These are phyloP conservation scores for Nemania sp. DNA, from an alignment of 2,329 filamentous ascomycete species.

Conservation along the genomic window DNA sequence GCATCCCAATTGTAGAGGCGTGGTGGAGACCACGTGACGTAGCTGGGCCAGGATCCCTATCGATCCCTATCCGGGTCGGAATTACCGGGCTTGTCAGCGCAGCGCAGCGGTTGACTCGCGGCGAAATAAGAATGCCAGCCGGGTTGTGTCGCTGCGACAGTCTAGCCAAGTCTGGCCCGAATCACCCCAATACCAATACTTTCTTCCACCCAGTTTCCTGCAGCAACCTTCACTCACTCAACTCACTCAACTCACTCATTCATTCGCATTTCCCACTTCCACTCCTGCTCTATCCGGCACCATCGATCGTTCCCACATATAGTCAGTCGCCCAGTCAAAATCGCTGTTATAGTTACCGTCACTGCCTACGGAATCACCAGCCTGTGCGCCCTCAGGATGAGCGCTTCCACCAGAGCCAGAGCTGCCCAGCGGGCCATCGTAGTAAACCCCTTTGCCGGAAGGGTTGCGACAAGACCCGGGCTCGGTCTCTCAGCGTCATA, in stretches of 20 bases:
- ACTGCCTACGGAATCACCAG: too few species aligned
- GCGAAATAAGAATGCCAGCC: constrained; percentile 6
- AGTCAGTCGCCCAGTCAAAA: background rate
- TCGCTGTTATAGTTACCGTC: too few species aligned
- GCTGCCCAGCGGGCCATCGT: constrained; percentile 59
- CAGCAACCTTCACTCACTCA: constrained; percentile 2
- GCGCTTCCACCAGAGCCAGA: constrained; percentile 57
- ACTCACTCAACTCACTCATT: too few species aligned
- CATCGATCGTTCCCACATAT: too few species aligned
- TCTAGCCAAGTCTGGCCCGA: constrained; percentile 4
- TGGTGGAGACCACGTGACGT: constrained; percentile 8
- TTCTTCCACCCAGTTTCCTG: constrained; percentile 13
- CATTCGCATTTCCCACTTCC: too few species aligned
- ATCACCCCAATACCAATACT: constrained; percentile 9
- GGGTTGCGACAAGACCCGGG: constrained; percentile 49
- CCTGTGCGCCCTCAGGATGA: constrained; percentile 49
- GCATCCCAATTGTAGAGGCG: too few species aligned
- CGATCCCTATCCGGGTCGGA: constrained; percentile 1
- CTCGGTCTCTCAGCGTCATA: constrained; percentile 51
- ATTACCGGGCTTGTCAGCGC: constrained; percentile 17
- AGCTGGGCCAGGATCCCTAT: too few species aligned
- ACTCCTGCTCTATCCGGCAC: too few species aligned
- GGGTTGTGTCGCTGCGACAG: background rate
- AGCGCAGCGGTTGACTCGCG: constrained; percentile 1
- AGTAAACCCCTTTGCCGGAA: constrained; percentile 56